Evolutionary conservation across 345 rosid genomes (phyloP), one percentile per base, ranked within the genome.

Genomic region (Murraya paniculata): DNA sequence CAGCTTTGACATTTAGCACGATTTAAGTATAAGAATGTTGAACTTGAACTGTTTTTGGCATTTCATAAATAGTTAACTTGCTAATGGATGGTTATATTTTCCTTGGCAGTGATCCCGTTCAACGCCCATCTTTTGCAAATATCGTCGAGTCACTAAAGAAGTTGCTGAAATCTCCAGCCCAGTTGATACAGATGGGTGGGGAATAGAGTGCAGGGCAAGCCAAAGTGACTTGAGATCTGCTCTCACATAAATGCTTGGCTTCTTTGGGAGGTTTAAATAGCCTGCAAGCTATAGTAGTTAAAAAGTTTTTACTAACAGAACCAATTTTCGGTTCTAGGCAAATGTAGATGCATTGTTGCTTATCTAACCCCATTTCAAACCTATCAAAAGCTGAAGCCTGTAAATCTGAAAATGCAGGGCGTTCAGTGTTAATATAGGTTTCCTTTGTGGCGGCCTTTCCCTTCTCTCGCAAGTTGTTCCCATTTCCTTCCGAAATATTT

Each of bases 141-240:
- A 92, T 95, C 60, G 97, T 95, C 1, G 86, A 86, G 25, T 79
- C 92, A 9, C 81, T 95, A 73, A 95, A 95, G 92, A 90, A 89
- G 85, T 82, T 93, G 84, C 82, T 92, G 65, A 95, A 95, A 78
- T 92, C 99, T 64, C 96, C 97, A 6, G 78, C 82, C 66, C 88
- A 87, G 84, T 73, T 84, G 81, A 88, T 90, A 71, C 89, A 88
- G 81, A 91, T 91, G 91, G 94, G 90, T 25, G 86, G 80, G 16
- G 10, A 70, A 55, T 75, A 36, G 67, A 38, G 67, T 28, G 9
- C 18, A 38, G 19, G 38, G 28, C 64, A 13, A 45, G 22, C 75
- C 24, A 5, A 31, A 9, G 36, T 71, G 10, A 30, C 61, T 6
- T 21, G 19, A 64, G 6, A 24, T 56, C 35, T 27, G 65, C 13